Evolutionary conservation across 225 moss, liverwort and hornwort species (phyloP), one percentile per base, ranked within the genome.

Genomic region (Physcomitrellopsis africana): DNA sequence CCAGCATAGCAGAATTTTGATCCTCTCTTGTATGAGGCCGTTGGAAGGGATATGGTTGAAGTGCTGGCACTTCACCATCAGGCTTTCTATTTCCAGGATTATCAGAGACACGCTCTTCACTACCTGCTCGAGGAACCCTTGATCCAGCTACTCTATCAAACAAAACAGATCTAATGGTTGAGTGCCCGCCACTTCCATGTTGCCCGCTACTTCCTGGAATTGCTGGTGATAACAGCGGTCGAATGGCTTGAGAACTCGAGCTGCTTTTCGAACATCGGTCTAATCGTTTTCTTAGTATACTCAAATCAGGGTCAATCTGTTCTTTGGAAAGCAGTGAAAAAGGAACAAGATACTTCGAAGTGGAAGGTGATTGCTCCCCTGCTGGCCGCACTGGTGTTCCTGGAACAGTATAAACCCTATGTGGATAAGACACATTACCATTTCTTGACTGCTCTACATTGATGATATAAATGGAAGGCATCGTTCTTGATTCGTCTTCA

Each of bases 361-460:
- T 51, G 54, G 77, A 14, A 47, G 27, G 22, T n/a, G 65, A 63
- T 67, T 81, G 77, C 57, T 83, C 77, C 54, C 79, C 79, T 73
- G 72, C 63, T 62, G 67, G 71, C 13, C 48, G 2, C 45, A 75
- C 69, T 68, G 90, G 90, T 43, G 74, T 79, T 47, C 87, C 90
- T 69, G 84, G 80, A 43, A 90, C 90, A 46, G 83, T 85, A 27
- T 90, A 87, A 17, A 87, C 61, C 63, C 87, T 81, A 18, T 83
- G 90, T 75, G 90, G 90, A 52, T 84, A 85, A 73, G 87, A 87
- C 24, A 83, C 83, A 41, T 90, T 90, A 67, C 81, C 83, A 47
- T 83, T 80, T 64, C 85, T 78, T 26, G 80, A 79, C 63, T 80
- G 59, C 74, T 90, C 90, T 70, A 83, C 87, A 74, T 90, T 77